A percentile compares a stretch with the other conserved stretches of the same genome.
Evolutionary conservation across 495 filamentous ascomycete species (phyloP).

Genomic region (Penicillium waksmanii): DNA sequence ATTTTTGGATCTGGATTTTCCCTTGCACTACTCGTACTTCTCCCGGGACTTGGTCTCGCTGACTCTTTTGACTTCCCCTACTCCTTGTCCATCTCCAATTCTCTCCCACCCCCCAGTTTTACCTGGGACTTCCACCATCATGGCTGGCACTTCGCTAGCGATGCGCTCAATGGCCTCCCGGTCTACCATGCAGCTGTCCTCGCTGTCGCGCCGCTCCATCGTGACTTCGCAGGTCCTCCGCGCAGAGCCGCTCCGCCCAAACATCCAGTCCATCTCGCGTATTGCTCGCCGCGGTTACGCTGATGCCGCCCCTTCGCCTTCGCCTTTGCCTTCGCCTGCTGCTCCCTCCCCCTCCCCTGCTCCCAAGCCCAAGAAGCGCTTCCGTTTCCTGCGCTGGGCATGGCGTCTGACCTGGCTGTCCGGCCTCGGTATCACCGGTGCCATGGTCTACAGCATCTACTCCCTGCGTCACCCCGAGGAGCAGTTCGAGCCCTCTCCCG

Average conservation of each 20-base stretch:
- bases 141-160: constrained; percentile 48
- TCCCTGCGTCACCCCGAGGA: constrained; percentile 77
- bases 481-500: constrained; percentile 78
- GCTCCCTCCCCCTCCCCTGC: constrained; percentile 34
- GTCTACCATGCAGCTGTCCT: constrained; percentile 44
- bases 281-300: constrained; percentile 45
- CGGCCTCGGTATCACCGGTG: constrained; percentile 66
- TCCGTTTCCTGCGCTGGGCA: constrained; percentile 62
- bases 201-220: constrained; percentile 47
- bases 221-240: constrained; percentile 33
- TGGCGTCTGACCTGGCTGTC: constrained; percentile 80
- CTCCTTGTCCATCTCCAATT: constrained; percentile 19
- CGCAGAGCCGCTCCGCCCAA: constrained; percentile 33
- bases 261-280: constrained; percentile 34
- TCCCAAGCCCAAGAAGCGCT: constrained; percentile 50
- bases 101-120: constrained; percentile 16
- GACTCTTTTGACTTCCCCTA: constrained; percentile 9
- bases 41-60: constrained; percentile 8
- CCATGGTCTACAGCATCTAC: constrained; percentile 80
- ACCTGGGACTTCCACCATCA: constrained; percentile 29
- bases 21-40: constrained; percentile 16
- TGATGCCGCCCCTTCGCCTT: constrained; percentile 41
- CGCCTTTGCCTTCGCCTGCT: constrained; percentile 33
- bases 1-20: constrained; percentile 24
- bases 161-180: constrained; percentile 41